These are phyloP conservation scores for Talaromyces sp. DNA, from an alignment of 2,329 filamentous ascomycete species.

Conservation along the genomic window DNA sequence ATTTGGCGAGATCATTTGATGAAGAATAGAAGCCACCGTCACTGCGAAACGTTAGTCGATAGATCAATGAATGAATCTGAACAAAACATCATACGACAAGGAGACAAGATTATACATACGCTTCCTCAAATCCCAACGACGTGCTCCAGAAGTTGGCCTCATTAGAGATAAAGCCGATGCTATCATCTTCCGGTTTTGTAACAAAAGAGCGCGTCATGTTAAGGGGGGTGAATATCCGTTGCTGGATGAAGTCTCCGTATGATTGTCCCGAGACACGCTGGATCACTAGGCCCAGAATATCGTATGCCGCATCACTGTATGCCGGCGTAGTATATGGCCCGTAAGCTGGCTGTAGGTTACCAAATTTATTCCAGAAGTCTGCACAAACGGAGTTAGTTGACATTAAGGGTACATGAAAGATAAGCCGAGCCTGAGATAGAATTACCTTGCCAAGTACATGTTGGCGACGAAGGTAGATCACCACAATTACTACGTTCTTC, in stretches of 20 bases:
- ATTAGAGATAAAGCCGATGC: constrained; percentile 32
- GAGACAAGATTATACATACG: not conserved
- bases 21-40: constrained; percentile 45
- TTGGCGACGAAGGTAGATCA: not conserved
- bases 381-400: not conserved
- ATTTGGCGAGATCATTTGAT: constrained; percentile 34
- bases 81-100: no score
- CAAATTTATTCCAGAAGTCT: constrained; percentile 29
- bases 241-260: constrained; percentile 28
- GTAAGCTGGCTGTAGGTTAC: constrained; percentile 26
- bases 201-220: constrained; percentile 31
- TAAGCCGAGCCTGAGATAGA: no score
- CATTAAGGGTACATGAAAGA: no score
- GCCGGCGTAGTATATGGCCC: constrained; percentile 25
- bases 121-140: no score
- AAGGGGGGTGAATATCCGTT: constrained; percentile 35
- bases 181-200: constrained; percentile 12
- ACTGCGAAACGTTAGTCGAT: constrained; percentile 9
- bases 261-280: constrained; percentile 34
- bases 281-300: constrained; percentile 32
- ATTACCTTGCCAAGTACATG: not conserved
- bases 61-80: not conserved
- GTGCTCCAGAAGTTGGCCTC: constrained; percentile 10
- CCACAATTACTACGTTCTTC: not conserved
- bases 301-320: constrained; percentile 35